Base-by-base conservation (phyloP, 306 rosid genomes). In the Erythrophleum fordii region DNA sequence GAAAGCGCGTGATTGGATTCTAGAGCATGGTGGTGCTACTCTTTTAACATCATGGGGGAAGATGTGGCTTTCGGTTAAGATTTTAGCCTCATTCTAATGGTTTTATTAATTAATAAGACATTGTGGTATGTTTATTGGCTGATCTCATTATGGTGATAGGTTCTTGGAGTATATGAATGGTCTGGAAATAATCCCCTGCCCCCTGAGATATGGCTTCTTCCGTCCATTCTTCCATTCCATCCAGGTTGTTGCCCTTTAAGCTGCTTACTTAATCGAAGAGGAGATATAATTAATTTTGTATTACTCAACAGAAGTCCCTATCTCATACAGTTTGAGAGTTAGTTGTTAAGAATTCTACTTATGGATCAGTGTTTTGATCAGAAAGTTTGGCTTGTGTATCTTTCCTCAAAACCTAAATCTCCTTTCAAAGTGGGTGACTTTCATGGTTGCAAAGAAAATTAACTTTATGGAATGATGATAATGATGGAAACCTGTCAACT, bases 121-220 rank as follows among this genome's bases (percentile, higher is more conserved):
- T 62, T 52, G 18, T 60, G 48, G 52, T 72, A 10, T 68, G 29
- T 76, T 66, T 22, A 35, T 82, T 80, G 16, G 35, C 49, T 67
- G 49, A 39, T 83, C 12, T 48, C 78, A 42, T 82, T 45, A 56
- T 58, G 73, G 31, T 75, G 16, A 69, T 77, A 94, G 98, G 95
- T 94, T 49, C 94, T 94, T 80, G 98, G 98, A 73, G 91, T 86
- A 53, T 88, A 77, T 85, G 97, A 94, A 81, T 94, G 98, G 98
- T 92, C 97, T 64, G 98, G 98, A 84, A 94, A 92, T 81, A 94
- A 94, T 90, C 98, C 98, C 55, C 42, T 94, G 78, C 97, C 98
- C 49, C 98, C 98, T 12, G 98, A 94, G 88, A 90, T 92, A 72
- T 94, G 98, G 98, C 92, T 94, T 79, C 92, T 90, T 84, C 93